Percentiles rank a stretch among this genome's conserved stretches.
Evolutionary conservation across 2,329 filamentous ascomycete genomes (phyloP).

Genomic region (Curvularia spicifera): DNA sequence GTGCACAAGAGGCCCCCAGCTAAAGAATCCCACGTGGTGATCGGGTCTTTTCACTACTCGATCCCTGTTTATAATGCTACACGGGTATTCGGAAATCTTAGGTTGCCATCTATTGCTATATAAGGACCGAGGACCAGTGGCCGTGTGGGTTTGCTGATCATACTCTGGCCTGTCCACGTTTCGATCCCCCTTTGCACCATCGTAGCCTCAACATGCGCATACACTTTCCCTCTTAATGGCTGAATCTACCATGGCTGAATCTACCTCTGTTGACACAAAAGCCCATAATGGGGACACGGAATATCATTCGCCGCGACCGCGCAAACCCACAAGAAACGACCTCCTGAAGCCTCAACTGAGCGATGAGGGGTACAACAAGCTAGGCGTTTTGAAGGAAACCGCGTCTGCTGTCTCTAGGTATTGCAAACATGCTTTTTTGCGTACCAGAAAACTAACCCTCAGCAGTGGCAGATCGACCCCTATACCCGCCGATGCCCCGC

Average conservation of each 20-base stretch:
- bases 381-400: slow-evolving; percentile 33
- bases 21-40: slow-evolving; percentile 4
- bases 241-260: slow-evolving; percentile 43
- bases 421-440: slow-evolving; percentile 62
- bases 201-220: slow-evolving; percentile 32
- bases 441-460: slow-evolving; percentile 24
- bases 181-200: slow-evolving; percentile 18
- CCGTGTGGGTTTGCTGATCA: slow-evolving; percentile 33
- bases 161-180: slow-evolving; percentile 40
- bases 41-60: neutral
- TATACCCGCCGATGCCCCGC: slow-evolving; percentile 86
- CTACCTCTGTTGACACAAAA: slow-evolving; percentile 37
- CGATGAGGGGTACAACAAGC: slow-evolving; percentile 38
- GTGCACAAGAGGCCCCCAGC: slow-evolving; percentile 1
- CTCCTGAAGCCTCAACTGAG: slow-evolving; percentile 45
- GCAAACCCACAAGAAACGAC: slow-evolving; percentile 46
- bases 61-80: slow-evolving; percentile 10
- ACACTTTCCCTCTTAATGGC: slow-evolving; percentile 34
- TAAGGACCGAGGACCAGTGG: slow-evolving; percentile 28
- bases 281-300: slow-evolving; percentile 34
- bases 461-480: slow-evolving; percentile 83
- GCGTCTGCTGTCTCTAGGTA: slow-evolving; percentile 48
- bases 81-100: slow-evolving; percentile 5
- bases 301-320: slow-evolving; percentile 44
- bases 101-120: slow-evolving; percentile 21